Evolutionary conservation across 305 asterid genomes (phyloP), one percentile per base, ranked within the genome.

Genomic region (Fraxinus greggii): DNA sequence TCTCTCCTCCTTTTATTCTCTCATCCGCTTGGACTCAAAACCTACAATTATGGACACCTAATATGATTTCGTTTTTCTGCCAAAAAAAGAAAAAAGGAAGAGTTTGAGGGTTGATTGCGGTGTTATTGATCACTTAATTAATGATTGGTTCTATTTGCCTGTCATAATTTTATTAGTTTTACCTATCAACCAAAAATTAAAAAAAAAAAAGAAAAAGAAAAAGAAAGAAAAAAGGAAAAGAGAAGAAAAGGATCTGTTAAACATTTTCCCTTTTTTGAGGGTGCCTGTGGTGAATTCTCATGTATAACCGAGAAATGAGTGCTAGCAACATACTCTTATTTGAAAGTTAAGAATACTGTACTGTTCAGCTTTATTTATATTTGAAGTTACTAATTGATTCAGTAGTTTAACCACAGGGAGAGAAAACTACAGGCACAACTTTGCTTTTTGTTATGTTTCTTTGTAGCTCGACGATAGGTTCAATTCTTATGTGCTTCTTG

Each of bases 401-500:
- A 65, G 63, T 28, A 26, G 77, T 76, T 75, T 73, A 72, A 80
- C 72, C 88, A 88, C 93, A 95, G 99, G 98, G 92, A 83, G 98
- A 95, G 88, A 80, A 87, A 79, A 89, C 95, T 26, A 89, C 92
- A 9, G 97, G 98, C 78, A 92, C 94, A 72, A 95, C 97, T 76
- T 81, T 88, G 79, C 98, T 95, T 83, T 86, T 90, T 56, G 51
- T 95, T 51, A 89, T 95, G 80, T 95, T 95, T 88, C 94, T 94
- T 74, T 83, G 85, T 87, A 88, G 92, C 81, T 83, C 94, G 93
- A 90, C 98, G 24, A 48, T 89, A 4, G 99, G 99, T 75, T 88
- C 91, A 9, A 36, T 87, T 87, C 95, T 95, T 54, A 92, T 95
- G 99, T 93, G 91, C 91, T 95, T 94, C 84, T 83, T 95, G 86